Evolutionary conservation across 1,139 yeast species (phyloP).

Genomic region (Suhomyces terraborum): DNA sequence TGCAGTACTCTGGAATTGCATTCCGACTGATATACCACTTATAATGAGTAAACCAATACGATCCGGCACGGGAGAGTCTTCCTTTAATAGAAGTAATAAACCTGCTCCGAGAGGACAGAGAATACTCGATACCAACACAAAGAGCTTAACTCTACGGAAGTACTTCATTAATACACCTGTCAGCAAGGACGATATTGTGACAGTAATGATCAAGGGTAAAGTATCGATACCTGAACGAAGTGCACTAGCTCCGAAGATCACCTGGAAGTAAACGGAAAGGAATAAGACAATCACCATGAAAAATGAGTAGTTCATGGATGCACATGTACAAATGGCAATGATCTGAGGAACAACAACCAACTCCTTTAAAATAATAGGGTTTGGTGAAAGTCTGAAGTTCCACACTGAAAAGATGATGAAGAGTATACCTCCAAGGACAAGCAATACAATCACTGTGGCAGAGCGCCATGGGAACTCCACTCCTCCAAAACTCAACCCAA

Average conservation of each 20-base stretch:
- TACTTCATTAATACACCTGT: conserved; percentile 50
- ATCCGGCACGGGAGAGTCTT: conserved; percentile 34
- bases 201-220: conserved; percentile 55
- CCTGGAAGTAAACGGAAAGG: conserved; percentile 59
- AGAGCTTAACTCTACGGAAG: conserved; percentile 51
- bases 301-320: conserved; percentile 42
- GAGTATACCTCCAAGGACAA: conserved; percentile 55
- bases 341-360: conserved; percentile 41
- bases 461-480: conserved; percentile 52
- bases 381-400: conserved; percentile 47
- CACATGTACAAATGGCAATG: conserved; percentile 38
- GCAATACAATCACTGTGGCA: conserved; percentile 54
- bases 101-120: conserved; percentile 57
- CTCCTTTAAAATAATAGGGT: conserved; percentile 50
- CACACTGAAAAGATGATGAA: conserved; percentile 44
- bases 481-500: conserved; percentile 58
- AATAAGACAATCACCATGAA: conserved; percentile 49
- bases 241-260: conserved; percentile 48
- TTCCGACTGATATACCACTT: conserved; percentile 58
- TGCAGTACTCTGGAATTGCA: conserved; percentile 53
- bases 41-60: conserved; percentile 57
- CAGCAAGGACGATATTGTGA: conserved; percentile 48
- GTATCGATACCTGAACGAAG: conserved; percentile 61
- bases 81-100: conserved; percentile 42
- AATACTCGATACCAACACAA: conserved; percentile 45